These are phyloP conservation scores for Murraya koenigii DNA, from an alignment of 345 rosid species.

Conservation along the genomic window DNA sequence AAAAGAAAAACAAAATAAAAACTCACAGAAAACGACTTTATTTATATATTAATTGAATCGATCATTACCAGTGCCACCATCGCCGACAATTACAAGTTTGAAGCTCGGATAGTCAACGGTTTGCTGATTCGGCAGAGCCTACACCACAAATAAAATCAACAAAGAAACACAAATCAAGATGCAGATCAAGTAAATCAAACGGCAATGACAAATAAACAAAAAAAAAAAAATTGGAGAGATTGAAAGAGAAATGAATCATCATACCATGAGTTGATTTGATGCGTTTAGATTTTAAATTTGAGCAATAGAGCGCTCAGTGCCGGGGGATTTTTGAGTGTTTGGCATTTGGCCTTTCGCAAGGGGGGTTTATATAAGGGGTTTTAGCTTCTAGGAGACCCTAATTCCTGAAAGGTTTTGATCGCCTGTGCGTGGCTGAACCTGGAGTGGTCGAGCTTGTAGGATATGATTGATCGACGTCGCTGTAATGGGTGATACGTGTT, in stretches of 20 bases:
- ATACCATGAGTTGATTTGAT: not conserved
- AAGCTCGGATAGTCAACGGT: constrained; percentile 44
- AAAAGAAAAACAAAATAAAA: too few species aligned
- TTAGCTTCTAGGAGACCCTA: constrained; percentile 16
- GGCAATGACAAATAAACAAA: not conserved
- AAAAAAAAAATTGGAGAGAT: too few species aligned
- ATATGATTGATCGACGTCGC: not conserved
- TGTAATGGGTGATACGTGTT: not conserved
- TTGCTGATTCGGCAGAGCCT: constrained; percentile 45
- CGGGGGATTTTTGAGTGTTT: not conserved
- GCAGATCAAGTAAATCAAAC: constrained; percentile 5
- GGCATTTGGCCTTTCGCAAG: too few species aligned
- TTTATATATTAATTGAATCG: not conserved
- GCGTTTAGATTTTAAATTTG: constrained; percentile 1
- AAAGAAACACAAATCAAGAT: not conserved
- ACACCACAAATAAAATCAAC: not conserved
- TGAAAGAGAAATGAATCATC: not conserved
- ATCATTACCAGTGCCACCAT: constrained; percentile 45
- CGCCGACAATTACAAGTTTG: constrained; percentile 50
- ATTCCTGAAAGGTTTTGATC: not conserved
- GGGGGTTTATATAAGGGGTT: constrained; percentile 19
- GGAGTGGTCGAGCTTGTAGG: too few species aligned
- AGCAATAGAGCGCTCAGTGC: not conserved
- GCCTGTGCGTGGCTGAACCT: not conserved
- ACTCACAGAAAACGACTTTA: too few species aligned